Conservation (phyloP, 2,329 filamentous ascomycete genomes). For the Fusarium nematophilum region DNA sequence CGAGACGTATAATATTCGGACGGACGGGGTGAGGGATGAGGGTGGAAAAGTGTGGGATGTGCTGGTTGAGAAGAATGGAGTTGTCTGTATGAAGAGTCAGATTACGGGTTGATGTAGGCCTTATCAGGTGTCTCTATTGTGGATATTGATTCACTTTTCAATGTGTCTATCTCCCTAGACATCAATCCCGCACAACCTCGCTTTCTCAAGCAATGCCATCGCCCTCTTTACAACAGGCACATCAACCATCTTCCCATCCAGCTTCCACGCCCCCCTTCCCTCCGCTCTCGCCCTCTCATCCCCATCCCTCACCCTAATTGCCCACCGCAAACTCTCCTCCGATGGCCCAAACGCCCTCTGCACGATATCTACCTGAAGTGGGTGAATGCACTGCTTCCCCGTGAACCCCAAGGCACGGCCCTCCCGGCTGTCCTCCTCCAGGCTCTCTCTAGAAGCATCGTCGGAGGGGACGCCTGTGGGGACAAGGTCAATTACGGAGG, state of each 20-base stretch:
- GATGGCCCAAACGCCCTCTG: constrained; percentile 14
- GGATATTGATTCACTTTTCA: no score
- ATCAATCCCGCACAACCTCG: constrained; percentile 7
- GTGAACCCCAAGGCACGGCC: constrained; percentile 18
- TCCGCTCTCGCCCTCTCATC: neutral
- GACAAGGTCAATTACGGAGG: constrained; percentile 6
- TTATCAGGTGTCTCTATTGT: no score
- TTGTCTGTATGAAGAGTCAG: constrained; percentile 51
- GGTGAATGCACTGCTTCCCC: constrained; percentile 19
- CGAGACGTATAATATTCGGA: constrained; percentile 72
- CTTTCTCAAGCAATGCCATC: constrained; percentile 1
- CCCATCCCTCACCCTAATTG: neutral
- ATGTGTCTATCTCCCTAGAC: no score
- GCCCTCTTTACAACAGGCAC: constrained; percentile 11
- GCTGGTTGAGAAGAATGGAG: constrained; percentile 56
- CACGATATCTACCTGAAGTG: constrained; percentile 7
- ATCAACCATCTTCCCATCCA: constrained; percentile 19
- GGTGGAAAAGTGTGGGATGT: constrained; percentile 55
- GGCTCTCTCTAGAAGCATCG: neutral
- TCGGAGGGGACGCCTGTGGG: neutral
- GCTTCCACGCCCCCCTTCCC: constrained; percentile 17
- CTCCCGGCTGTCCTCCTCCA: constrained; percentile 3
- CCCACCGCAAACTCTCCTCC: neutral
- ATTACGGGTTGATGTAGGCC: constrained; percentile 30
- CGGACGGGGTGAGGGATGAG: constrained; percentile 54